Percentiles rank a stretch among this genome's conserved stretches.
These are phyloP conservation scores for Solanum okadae DNA, from an alignment of 257 asterid genomes.

Conservation along the genomic window DNA sequence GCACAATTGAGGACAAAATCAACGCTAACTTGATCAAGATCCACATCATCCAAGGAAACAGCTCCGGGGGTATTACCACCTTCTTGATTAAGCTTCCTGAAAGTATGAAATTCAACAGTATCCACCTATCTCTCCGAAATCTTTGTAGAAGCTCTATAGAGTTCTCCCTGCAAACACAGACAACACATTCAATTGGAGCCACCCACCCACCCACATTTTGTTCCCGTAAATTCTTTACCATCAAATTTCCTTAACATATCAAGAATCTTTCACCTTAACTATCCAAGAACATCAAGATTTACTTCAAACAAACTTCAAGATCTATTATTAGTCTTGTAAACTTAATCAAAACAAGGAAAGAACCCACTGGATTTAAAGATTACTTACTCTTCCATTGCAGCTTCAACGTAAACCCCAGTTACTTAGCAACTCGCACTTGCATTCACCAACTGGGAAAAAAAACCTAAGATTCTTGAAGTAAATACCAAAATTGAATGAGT, in stretches of 20 bases:
- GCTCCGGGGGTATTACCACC: slow-evolving; percentile 99
- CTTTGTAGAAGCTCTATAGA: too few species aligned
- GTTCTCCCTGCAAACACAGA: too few species aligned
- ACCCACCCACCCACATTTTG: background rate
- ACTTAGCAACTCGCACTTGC: background rate
- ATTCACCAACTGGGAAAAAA: background rate
- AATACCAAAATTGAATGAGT: background rate
- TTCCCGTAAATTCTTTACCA: background rate
- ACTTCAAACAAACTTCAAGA: background rate
- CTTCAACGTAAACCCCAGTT: background rate
- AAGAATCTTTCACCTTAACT: background rate
- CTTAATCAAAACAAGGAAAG: background rate
- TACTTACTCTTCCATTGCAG: background rate
- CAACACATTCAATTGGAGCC: background rate
- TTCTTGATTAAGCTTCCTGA: slow-evolving; percentile 80
- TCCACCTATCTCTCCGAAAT: too few species aligned
- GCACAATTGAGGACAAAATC: slow-evolving; percentile 79
- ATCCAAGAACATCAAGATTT: background rate
- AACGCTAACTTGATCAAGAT: slow-evolving; percentile 93
- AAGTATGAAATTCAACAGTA: too few species aligned
- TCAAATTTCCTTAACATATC: background rate
- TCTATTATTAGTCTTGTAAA: background rate
- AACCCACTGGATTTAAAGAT: background rate
- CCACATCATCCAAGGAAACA: slow-evolving; percentile 90
- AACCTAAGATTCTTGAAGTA: background rate